Evolutionary conservation across 305 asterid species (phyloP).

Genomic region (Solanum aculeatissimum): DNA sequence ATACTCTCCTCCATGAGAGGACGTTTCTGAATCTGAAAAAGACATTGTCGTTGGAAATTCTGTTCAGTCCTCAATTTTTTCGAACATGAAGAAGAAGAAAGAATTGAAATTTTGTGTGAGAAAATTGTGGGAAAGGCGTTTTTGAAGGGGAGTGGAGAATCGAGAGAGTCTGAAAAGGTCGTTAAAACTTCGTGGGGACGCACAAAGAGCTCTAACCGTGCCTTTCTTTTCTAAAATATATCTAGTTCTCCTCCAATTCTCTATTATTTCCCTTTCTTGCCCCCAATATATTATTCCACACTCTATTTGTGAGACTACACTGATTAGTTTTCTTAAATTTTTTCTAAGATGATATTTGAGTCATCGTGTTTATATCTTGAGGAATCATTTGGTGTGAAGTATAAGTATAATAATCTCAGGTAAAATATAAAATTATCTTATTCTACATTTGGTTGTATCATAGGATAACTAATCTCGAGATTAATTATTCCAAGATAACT

Average conservation of each 20-base stretch:
- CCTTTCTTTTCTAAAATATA: background rate
- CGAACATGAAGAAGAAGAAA: background rate
- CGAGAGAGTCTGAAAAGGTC: slow-evolving; percentile 13
- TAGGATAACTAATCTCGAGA: no score
- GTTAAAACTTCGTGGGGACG: slow-evolving; percentile 41
- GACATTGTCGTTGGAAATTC: slow-evolving; percentile 28
- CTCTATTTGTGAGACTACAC: background rate
- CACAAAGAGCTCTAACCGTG: slow-evolving; percentile 47
- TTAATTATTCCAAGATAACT: no score
- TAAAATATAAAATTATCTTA: no score
- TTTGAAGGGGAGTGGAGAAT: background rate
- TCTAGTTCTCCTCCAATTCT: background rate
- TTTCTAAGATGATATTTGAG: no score
- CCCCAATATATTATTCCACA: no score
- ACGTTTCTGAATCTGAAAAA: slow-evolving; percentile 64
- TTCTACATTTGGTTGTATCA: no score
- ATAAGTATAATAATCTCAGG: no score
- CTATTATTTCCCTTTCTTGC: background rate
- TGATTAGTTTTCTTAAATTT: no score
- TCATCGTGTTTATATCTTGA: no score
- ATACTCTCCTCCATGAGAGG: slow-evolving; percentile 74
- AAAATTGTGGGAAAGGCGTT: background rate
- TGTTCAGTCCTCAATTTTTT: background rate
- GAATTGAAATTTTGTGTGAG: slow-evolving; percentile 5
- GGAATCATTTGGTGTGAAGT: no score